Base-by-base conservation (phyloP, 371 early-diverging fungal species). In the Dinochytrium kinnereticum region DNA sequence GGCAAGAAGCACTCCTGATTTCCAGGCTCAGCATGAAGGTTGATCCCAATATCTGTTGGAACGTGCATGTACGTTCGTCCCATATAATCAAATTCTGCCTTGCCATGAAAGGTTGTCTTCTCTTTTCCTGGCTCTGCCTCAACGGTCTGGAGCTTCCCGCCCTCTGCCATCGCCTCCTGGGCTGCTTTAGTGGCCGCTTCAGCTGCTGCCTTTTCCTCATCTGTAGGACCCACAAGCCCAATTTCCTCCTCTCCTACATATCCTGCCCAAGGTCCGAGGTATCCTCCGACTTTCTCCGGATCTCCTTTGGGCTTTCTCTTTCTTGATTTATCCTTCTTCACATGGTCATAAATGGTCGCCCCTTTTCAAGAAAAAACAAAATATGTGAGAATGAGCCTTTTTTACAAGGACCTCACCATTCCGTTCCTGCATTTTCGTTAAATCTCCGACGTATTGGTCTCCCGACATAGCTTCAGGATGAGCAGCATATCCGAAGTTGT, bases 191-290 rank as follows among this genome's bases (percentile, higher is more conserved):
- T 26, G 21, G 44, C 55, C 28, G 49, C 77, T 26, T 78, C 75
- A 10, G 70, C 72, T 1, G 76, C 84, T 19, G 79, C 85, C 30
- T 66, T 53, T 59, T 86, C 82, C 59, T 90, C 90, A 51, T 86
- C 85, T 26, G 90, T 83, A 0, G 90, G 89, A 0, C 91, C 94
- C 24, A 81, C 79, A 7, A 70, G 26, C 3, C 64, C 76, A 30
- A 64, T 64, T 89, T 92, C 36, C 2, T 88, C 81, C 72, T 96
- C 97, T 59, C 89, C 93, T 61, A 93, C 93, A 76, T 91, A 97
- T 1, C 96, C 94, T 1, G 97, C 96, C 98, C 98, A 98, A 5
- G 98, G 98, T 0, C 98, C 98, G 66, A 86, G 86, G 76, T 93
- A 96, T 17, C 93, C 96, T 28, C 93, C 93, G 10, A 94, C 73